A percentile compares a stretch with the other conserved stretches of the same genome.
These are phyloP conservation scores for Fusarium sp. DNA, from an alignment of 2,329 filamentous ascomycete genomes.

Conservation along the genomic window DNA sequence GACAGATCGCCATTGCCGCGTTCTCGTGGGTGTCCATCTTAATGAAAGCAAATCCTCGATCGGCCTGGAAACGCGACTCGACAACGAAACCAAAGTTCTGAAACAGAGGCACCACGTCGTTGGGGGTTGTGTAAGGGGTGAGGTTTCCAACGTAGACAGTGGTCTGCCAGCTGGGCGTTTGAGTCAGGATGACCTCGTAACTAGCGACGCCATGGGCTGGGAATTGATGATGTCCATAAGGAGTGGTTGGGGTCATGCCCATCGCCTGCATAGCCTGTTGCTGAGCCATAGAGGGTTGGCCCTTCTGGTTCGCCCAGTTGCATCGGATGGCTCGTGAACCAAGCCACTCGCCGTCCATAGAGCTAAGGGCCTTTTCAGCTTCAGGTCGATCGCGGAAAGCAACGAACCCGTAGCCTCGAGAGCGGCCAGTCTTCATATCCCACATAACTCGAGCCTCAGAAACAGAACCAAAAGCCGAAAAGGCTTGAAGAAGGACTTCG, in stretches of 20 bases:
- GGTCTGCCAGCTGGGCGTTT: conserved; percentile 98
- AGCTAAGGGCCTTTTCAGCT: conserved; percentile 93
- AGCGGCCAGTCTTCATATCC: conserved; percentile 99
- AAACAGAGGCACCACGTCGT: conserved; percentile 96
- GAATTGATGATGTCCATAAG: conserved; percentile 97
- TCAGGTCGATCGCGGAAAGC: conserved; percentile 94
- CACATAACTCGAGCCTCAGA: conserved; percentile 99
- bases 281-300: conserved; percentile 98
- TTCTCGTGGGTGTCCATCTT: conserved; percentile 99
- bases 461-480: conserved; percentile 93
- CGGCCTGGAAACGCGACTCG: conserved; percentile 96
- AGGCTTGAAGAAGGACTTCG: conserved; percentile 90
- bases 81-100: conserved; percentile 98
- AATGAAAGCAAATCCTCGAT: conserved; percentile 97
- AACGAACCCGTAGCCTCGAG: conserved; percentile 96
- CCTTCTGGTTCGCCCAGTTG: conserved; percentile 99
- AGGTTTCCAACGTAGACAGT: conserved; percentile 98
- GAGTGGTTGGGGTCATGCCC: conserved; percentile 97
- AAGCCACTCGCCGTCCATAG: conserved; percentile 99
- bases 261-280: conserved; percentile 97
- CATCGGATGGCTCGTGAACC: conserved; percentile 97
- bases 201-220: conserved; percentile 96
- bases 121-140: conserved; percentile 96
- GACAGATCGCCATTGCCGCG: conserved; percentile 97
- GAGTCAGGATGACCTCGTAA: conserved; percentile 94